Evolutionary conservation across 139 green algal genomes (phyloP), one percentile per base, ranked within the genome.

Genomic region (Parachlorella kessleri): DNA sequence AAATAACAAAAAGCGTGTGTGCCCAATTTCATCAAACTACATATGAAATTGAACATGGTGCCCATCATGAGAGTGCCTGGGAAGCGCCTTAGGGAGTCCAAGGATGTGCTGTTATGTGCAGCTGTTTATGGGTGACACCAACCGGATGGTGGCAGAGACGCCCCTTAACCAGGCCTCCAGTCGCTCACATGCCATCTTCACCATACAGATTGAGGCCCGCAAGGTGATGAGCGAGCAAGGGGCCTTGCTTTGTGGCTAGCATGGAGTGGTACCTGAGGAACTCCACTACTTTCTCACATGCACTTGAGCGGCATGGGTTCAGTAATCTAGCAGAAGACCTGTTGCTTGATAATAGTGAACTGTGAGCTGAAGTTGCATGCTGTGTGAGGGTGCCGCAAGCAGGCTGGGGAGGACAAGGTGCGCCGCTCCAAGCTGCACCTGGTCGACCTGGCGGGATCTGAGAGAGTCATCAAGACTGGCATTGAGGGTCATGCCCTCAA

Each of bases 381-480:
- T n/a, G n/a, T n/a, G n/a, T n/a, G n/a, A n/a, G n/a, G n/a, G n/a
- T n/a, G n/a, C n/a, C n/a, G n/a, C n/a, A n/a, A n/a, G 73, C 97
- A 98, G 87, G 83, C 95, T 75, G 91, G 97, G 85, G 97, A 90
- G 23, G 90, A 96, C 84, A 76, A 77, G 30, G 84, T 97, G 23
- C 87, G 89, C 32, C 88, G 88, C 59, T 93, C 90, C 82, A 97
- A 98, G 92, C 91, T 99, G 67, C 89, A 77, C 73, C 97, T 99
- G 78, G 94, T 98, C 18, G 96, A 99, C 80, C 88, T 99, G 67
- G 94, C 94, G 9, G 96, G 95, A 23, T 95, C 84, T n/a, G 95
- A 99, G 85, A 84, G 95, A 35, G 84, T 98, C 40, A 98, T 97
- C 90, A 98, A 98, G 92, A 94, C 86, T 9, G 88, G 88, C 33